Evolutionary conservation across 768 basidiomycete species (phyloP).

Genomic region (Tylopilus subfusipes): DNA sequence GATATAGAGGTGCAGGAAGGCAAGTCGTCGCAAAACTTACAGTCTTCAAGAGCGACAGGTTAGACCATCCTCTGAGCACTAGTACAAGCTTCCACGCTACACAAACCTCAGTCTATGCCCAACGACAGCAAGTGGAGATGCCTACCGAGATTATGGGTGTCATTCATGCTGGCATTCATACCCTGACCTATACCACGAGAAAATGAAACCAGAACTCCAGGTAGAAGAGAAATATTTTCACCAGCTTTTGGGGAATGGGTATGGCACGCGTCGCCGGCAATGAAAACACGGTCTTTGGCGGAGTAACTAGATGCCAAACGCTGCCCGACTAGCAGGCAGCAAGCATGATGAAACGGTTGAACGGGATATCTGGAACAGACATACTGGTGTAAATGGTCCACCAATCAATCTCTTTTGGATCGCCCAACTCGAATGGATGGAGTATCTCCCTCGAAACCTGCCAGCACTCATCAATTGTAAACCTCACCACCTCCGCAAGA

Average conservation of each 20-base stretch:
- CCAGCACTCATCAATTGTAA: neutral
- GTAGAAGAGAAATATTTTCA: slow-evolving; percentile 15
- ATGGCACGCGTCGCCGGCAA: slow-evolving; percentile 73
- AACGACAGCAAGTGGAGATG: neutral
- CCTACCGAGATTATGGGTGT: slow-evolving; percentile 66
- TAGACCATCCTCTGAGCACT: neutral
- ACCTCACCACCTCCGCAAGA: no score
- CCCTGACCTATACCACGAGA: slow-evolving; percentile 50
- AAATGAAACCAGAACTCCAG: neutral
- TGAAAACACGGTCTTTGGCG: slow-evolving; percentile 60
- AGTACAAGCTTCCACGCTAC: neutral
- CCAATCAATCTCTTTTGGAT: slow-evolving; percentile 55
- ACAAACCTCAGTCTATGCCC: slow-evolving; percentile 31
- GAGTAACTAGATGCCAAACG: slow-evolving; percentile 65
- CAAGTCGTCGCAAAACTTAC: neutral
- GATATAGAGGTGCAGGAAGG: neutral
- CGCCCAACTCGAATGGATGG: slow-evolving; percentile 50
- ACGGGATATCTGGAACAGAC: slow-evolving; percentile 16
- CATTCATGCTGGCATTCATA: slow-evolving; percentile 75
- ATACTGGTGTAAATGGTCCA: slow-evolving; percentile 72
- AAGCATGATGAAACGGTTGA: no score
- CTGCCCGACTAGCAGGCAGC: slow-evolving; percentile 53
- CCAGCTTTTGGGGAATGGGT: slow-evolving; percentile 66
- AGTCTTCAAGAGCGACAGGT: neutral
- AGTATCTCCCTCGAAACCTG: slow-evolving; percentile 56